A percentile compares a stretch with the other conserved stretches of the same genome.
These are phyloP conservation scores for Quercus suber DNA, from an alignment of 306 rosid genomes.

Conservation along the genomic window DNA sequence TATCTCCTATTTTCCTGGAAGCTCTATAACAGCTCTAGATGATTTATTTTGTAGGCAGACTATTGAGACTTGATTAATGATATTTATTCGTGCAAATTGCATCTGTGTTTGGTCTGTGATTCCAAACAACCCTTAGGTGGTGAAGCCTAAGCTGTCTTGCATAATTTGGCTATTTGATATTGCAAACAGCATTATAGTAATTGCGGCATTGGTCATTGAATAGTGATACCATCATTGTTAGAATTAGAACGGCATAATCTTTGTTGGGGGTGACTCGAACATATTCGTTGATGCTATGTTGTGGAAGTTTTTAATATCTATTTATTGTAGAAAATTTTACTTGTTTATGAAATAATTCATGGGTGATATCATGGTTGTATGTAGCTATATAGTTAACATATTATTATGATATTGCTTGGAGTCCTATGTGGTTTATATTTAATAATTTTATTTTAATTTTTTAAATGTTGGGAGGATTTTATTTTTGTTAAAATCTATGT, in stretches of 20 bases:
- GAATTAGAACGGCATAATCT: background rate
- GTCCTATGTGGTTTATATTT: conserved; percentile 14
- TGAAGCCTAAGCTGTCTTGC: too few relatives aligned
- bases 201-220: background rate
- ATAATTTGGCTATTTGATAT: background rate
- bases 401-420: conserved; percentile 14
- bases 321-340: background rate
- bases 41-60: too few relatives aligned
- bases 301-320: too few relatives aligned
- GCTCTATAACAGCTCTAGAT: too few relatives aligned
- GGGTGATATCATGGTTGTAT: background rate
- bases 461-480: conserved; percentile 3
- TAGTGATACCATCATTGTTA: background rate
- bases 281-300: background rate
- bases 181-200: background rate
- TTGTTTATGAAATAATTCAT: conserved; percentile 3
- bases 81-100: too few relatives aligned
- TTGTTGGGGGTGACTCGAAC: background rate
- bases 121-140: too few relatives aligned
- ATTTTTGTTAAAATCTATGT: conserved; percentile 2
- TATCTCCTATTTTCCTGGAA: too few relatives aligned
- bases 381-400: background rate
- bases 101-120: too few relatives aligned
- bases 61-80: too few relatives aligned
- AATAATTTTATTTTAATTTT: background rate